Evolutionary conservation across 2,329 filamentous ascomycete genomes (phyloP).

Genomic region (Aspergillus tubingensis): DNA sequence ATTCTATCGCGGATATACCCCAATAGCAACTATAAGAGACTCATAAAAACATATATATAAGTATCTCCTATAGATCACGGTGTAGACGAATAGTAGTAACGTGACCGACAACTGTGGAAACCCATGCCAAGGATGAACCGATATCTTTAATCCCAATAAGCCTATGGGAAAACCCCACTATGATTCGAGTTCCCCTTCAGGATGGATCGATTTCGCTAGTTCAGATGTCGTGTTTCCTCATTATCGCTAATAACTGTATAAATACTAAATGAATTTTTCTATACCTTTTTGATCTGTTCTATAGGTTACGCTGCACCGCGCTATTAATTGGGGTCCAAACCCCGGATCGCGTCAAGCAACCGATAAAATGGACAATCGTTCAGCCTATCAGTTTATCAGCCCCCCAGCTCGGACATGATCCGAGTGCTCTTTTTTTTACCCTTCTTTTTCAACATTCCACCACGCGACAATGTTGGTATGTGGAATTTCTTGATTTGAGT

Average conservation of each 20-base stretch:
- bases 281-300: too few relatives aligned
- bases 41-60: too few relatives aligned
- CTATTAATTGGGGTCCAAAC: background rate
- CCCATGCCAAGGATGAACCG: background rate
- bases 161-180: background rate
- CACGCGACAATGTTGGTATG: background rate
- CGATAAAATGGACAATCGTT: background rate
- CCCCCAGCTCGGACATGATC: constrained; percentile 12
- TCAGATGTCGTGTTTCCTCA: background rate
- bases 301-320: too few relatives aligned
- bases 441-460: background rate
- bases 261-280: too few relatives aligned
- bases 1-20: too few relatives aligned
- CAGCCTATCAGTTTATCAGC: constrained; percentile 10
- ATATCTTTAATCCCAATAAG: background rate
- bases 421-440: background rate
- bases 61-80: too few relatives aligned
- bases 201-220: background rate
- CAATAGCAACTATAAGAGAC: too few relatives aligned
- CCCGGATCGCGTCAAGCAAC: background rate
- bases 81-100: too few relatives aligned
- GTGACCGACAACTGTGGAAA: too few relatives aligned
- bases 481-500: background rate
- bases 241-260: background rate
- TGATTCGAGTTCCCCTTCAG: background rate